Percentiles rank a stretch among this genome's conserved stretches.
Evolutionary conservation across 2,329 filamentous ascomycete species (phyloP).

Genomic region (Cytospora chrysosperma): DNA sequence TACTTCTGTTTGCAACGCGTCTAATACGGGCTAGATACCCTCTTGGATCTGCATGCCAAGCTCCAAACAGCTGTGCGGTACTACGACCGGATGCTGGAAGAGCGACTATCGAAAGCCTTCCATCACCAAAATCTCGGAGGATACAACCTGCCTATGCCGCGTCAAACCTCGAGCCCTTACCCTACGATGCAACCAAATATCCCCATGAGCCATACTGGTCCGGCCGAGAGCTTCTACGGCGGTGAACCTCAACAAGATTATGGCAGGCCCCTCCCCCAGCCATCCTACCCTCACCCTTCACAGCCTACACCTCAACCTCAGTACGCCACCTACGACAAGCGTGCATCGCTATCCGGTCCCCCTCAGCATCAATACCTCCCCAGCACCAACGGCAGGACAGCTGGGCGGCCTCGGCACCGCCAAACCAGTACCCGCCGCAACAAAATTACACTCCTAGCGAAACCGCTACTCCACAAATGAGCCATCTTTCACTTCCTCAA

Average conservation of each 20-base stretch:
- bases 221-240: slow-evolving; percentile 80
- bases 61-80: slow-evolving; percentile 94
- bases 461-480: slow-evolving; percentile 31
- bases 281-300: slow-evolving; percentile 51
- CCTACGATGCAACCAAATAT: slow-evolving; percentile 63
- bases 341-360: slow-evolving; percentile 41
- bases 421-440: slow-evolving; percentile 39
- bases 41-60: slow-evolving; percentile 92
- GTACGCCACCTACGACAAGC: slow-evolving; percentile 44
- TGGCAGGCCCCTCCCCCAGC: slow-evolving; percentile 48
- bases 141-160: slow-evolving; percentile 57
- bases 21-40: slow-evolving; percentile 65
- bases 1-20: neutral
- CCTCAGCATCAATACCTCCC: slow-evolving; percentile 44
- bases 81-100: slow-evolving; percentile 97
- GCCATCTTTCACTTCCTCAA: slow-evolving; percentile 35
- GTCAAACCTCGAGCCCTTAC: slow-evolving; percentile 63
- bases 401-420: slow-evolving; percentile 47
- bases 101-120: slow-evolving; percentile 89
- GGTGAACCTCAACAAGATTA: slow-evolving; percentile 55
- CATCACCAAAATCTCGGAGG: slow-evolving; percentile 72
- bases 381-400: slow-evolving; percentile 47
- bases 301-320: slow-evolving; percentile 45
- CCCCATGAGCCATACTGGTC: slow-evolving; percentile 44
- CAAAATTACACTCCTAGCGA: slow-evolving; percentile 35